These are phyloP conservation scores for Aegilops sharonensis DNA, from an alignment of 176 grass and related monocot genomes.

Conservation along the genomic window DNA sequence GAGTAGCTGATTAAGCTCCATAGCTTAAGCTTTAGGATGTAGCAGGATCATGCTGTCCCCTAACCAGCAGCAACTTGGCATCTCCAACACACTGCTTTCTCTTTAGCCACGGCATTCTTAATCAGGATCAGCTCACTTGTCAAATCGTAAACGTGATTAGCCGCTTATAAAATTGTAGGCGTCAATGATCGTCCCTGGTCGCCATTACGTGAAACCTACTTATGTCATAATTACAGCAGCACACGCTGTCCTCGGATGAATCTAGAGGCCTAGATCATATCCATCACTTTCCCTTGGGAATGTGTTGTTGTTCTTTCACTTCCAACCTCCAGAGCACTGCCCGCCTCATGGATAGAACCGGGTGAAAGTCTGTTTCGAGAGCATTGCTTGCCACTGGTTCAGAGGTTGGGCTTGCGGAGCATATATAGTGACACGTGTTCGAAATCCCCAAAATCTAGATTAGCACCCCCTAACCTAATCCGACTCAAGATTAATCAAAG, in stretches of 20 bases:
- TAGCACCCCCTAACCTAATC: neutral
- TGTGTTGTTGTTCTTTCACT: neutral
- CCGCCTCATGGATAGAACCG: no score
- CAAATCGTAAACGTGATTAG: slow-evolving; percentile 28
- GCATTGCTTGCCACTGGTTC: neutral
- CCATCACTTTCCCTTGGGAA: neutral
- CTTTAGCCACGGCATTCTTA: slow-evolving; percentile 17
- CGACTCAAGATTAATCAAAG: slow-evolving; percentile 7
- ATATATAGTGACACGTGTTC: neutral
- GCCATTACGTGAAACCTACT: slow-evolving; percentile 21
- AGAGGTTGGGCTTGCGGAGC: neutral
- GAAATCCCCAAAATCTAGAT: neutral
- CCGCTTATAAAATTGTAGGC: neutral
- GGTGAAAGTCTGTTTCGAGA: no score
- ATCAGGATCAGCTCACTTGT: neutral
- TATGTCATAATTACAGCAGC: slow-evolving; percentile 34
- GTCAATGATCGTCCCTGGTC: slow-evolving; percentile 22
- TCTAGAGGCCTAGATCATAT: neutral
- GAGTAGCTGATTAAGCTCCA: slow-evolving; percentile 7
- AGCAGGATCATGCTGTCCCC: slow-evolving; percentile 56
- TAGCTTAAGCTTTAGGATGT: slow-evolving; percentile 42
- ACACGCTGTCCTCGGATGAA: slow-evolving; percentile 9
- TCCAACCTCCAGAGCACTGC: neutral
- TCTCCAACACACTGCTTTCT: slow-evolving; percentile 7
- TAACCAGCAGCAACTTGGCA: slow-evolving; percentile 41